phyloP scores from a whole-genome alignment of 1,284 basidiomycete species.

The Dichomitus squalens region DNA sequence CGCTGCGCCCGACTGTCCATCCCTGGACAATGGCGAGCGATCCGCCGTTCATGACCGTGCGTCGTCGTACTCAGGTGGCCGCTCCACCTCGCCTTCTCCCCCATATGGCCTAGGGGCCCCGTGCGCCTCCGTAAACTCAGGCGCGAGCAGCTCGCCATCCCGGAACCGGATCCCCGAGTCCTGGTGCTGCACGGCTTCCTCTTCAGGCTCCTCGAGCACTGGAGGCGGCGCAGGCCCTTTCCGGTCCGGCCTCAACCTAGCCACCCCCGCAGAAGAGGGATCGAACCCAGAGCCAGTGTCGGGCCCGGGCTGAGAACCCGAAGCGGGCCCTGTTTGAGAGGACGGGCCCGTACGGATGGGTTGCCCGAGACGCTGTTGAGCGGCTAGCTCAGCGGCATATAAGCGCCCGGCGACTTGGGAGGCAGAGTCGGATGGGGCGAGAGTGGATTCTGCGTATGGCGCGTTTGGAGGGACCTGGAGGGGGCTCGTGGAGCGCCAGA shows the following conservation, averaged over 20 bases:
- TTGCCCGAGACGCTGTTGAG: background rate
- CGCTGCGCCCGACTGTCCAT: background rate
- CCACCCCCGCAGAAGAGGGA: background rate
- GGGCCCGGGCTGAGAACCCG: background rate
- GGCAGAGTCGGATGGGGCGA: conserved; percentile 16
- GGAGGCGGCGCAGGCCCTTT: conserved; percentile 3
- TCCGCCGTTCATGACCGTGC: background rate
- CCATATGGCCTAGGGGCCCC: background rate
- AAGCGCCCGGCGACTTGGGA: conserved; percentile 17
- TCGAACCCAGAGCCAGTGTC: background rate
- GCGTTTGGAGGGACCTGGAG: background rate
- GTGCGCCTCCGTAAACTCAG: background rate
- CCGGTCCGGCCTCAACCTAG: background rate
- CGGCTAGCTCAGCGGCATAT: conserved; percentile 15
- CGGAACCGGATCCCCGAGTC: conserved; percentile 23
- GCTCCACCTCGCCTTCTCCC: background rate
- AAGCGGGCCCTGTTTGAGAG: background rate
- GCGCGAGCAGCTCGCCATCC: conserved; percentile 10
- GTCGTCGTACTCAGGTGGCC: conserved; percentile 1
- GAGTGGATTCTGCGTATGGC: conserved; percentile 8
- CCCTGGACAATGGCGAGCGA: background rate
- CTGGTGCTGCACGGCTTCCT: conserved; percentile 17
- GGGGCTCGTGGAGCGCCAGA: conserved; percentile 1
- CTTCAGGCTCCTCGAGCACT: conserved; percentile 13
- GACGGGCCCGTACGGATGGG: background rate